Evolutionary conservation across 257 asterid genomes (phyloP).

Genomic region (Gynochthodes officinalis): DNA sequence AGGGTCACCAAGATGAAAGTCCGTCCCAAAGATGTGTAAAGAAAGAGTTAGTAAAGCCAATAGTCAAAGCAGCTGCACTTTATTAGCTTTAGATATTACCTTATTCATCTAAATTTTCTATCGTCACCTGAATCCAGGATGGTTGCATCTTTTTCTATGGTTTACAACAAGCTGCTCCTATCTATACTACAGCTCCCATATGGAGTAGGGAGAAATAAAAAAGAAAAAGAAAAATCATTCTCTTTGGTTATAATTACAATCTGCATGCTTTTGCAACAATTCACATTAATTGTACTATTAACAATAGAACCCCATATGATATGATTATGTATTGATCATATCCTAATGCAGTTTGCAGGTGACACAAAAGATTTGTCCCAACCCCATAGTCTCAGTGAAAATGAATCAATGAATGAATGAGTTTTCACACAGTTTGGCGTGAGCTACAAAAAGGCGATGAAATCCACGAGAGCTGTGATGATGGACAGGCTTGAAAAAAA

Average conservation of each 20-base stretch:
- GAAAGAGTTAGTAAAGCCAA: too few relatives aligned
- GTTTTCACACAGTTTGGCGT: constrained; percentile 18
- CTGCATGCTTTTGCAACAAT: too few relatives aligned
- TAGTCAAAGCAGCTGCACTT: constrained; percentile 1
- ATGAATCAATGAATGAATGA: constrained; percentile 18
- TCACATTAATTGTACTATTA: too few relatives aligned
- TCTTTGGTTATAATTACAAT: background rate
- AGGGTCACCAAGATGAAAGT: too few relatives aligned
- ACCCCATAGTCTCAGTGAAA: constrained; percentile 10
- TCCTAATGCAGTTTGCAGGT: constrained; percentile 11
- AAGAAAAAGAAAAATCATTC: background rate
- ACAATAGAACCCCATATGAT: background rate
- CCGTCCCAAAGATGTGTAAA: too few relatives aligned
- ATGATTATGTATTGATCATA: background rate
- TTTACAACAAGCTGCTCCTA: constrained; percentile 8
- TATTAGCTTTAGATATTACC: constrained; percentile 2
- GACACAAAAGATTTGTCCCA: constrained; percentile 23
- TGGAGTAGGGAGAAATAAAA: background rate
- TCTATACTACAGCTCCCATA: background rate
- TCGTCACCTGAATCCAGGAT: constrained; percentile 10
- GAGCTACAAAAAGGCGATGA: constrained; percentile 29
- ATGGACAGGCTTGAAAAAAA: constrained; percentile 6
- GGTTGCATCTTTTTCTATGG: constrained; percentile 6
- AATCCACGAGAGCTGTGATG: constrained; percentile 27
- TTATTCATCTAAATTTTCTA: constrained; percentile 15